phyloP scores from a whole-genome alignment of 306 rosid species.

The Citrullus mucosospermus region DNA sequence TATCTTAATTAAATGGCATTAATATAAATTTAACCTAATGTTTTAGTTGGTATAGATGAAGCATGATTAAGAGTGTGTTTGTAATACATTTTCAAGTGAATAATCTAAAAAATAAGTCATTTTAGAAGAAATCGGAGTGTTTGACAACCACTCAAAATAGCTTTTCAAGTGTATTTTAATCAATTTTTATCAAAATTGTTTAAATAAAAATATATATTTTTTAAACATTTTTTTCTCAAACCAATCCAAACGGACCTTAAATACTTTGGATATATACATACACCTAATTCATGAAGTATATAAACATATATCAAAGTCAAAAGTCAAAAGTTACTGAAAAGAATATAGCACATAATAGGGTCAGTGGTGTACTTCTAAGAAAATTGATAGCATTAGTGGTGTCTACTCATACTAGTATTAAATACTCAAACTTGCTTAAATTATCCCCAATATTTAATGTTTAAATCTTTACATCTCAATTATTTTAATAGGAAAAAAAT shows the following conservation, averaged over 20 bases:
- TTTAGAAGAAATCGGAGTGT: no score
- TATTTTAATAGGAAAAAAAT: no score
- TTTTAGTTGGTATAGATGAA: background rate
- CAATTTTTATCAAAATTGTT: no score
- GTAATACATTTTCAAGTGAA: no score
- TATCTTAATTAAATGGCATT: no score
- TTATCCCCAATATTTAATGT: background rate
- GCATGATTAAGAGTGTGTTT: background rate
- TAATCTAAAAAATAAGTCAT: no score
- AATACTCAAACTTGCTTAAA: background rate
- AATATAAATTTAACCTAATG: background rate
- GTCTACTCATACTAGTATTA: background rate
- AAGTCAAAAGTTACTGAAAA: background rate
- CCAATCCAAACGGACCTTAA: background rate
- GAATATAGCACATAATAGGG: background rate
- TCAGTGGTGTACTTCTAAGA: background rate
- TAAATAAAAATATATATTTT: no score
- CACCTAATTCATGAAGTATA: background rate
- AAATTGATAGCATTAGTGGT: background rate
- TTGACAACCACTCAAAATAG: no score
- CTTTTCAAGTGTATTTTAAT: no score
- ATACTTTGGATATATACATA: background rate
- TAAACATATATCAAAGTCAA: background rate
- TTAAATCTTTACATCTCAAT: no score
- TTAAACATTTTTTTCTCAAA: no score